These are phyloP conservation scores for Sporothrix inflata DNA, from an alignment of 2,329 filamentous ascomycete genomes.

Conservation along the genomic window DNA sequence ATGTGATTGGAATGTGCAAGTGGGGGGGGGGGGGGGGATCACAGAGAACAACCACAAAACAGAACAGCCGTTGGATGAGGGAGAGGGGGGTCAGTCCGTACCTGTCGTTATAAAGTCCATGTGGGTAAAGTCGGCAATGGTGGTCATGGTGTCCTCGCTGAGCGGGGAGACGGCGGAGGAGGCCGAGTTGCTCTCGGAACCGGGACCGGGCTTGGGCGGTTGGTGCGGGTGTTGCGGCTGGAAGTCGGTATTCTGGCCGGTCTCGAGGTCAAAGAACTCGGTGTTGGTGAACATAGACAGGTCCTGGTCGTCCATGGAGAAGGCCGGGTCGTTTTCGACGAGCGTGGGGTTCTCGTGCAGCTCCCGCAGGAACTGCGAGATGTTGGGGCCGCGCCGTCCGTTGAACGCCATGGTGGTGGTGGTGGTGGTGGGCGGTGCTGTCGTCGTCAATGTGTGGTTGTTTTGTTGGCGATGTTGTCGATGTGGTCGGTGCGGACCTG, in stretches of 20 bases:
- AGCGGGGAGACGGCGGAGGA: constrained; percentile 33
- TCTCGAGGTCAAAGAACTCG: constrained; percentile 79
- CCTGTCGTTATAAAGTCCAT: constrained; percentile 56
- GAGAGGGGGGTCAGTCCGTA: constrained; percentile 42
- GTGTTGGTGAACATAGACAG: constrained; percentile 81
- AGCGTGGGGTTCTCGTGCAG: constrained; percentile 70
- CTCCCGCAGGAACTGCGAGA: constrained; percentile 86
- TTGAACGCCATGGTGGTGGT: constrained; percentile 61
- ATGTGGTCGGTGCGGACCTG: background rate
- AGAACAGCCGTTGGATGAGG: constrained; percentile 20
- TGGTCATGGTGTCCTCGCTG: constrained; percentile 45
- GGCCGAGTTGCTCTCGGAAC: constrained; percentile 38
- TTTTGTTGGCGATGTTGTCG: background rate
- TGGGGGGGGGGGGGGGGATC: background rate
- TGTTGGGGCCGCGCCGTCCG: constrained; percentile 79
- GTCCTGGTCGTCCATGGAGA: constrained; percentile 65
- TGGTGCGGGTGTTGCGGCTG: constrained; percentile 56
- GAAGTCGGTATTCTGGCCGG: constrained; percentile 62
- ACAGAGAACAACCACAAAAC: constrained; percentile 11
- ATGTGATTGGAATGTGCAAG: background rate
- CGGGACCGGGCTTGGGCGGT: constrained; percentile 50
- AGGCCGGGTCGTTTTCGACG: constrained; percentile 57
- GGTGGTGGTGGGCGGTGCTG: background rate
- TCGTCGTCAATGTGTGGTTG: background rate
- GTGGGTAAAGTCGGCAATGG: constrained; percentile 52